phyloP scores from a whole-genome alignment of 768 basidiomycete species.

The Leccinum imitatum region DNA sequence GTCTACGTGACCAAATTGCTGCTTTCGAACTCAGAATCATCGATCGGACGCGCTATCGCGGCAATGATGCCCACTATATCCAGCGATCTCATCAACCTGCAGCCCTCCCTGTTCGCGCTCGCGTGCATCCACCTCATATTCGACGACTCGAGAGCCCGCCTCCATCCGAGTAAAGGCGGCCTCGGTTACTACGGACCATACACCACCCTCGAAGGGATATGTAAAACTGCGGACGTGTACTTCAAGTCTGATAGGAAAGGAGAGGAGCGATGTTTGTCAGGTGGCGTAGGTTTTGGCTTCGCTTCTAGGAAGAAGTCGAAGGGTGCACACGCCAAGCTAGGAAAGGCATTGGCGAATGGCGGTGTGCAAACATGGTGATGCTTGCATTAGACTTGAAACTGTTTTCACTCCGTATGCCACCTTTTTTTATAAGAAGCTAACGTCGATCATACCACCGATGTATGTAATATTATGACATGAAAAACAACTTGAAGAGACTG shows the following conservation, averaged over 20 bases:
- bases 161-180: conserved; percentile 54
- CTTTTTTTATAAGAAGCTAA: not conserved
- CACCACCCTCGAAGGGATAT: conserved; percentile 57
- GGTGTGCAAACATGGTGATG: conserved; percentile 17
- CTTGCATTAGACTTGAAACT: conserved; percentile 18
- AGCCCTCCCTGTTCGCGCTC: conserved; percentile 58
- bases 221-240: conserved; percentile 54
- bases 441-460: not conserved
- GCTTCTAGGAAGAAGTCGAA: conserved; percentile 25
- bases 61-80: conserved; percentile 43
- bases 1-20: conserved; percentile 50
- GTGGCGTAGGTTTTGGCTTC: conserved; percentile 48
- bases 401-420: not conserved
- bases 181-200: conserved; percentile 61
- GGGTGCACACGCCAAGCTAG: conserved; percentile 26
- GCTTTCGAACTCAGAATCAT: conserved; percentile 33
- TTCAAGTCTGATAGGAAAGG: conserved; percentile 36
- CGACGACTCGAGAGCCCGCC: conserved; percentile 63
- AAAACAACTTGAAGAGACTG: not conserved
- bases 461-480: not conserved
- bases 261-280: conserved; percentile 41
- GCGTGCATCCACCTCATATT: conserved; percentile 56
- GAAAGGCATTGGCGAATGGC: conserved; percentile 26
- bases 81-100: conserved; percentile 53
- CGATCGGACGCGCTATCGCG: conserved; percentile 34